These are phyloP conservation scores for Stachybotrys elegans DNA, from an alignment of 2,329 filamentous ascomycete species.

Conservation along the genomic window DNA sequence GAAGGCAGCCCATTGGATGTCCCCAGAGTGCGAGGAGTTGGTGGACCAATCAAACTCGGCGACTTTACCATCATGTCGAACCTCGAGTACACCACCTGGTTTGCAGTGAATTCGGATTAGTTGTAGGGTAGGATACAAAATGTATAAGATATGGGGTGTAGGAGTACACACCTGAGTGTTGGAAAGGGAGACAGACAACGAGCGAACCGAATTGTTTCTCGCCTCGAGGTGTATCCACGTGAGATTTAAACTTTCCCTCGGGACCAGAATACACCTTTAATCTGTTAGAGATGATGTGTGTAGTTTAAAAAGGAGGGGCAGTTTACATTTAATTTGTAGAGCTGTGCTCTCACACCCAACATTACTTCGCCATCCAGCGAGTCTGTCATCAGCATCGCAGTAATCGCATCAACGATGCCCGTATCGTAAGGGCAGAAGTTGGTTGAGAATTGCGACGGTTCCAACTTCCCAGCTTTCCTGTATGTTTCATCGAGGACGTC, in stretches of 20 bases:
- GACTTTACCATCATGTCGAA: slow-evolving; percentile 32
- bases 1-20: slow-evolving; percentile 45
- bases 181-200: slow-evolving; percentile 41
- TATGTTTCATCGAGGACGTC: slow-evolving; percentile 47
- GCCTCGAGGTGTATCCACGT: slow-evolving; percentile 49
- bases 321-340: slow-evolving; percentile 54
- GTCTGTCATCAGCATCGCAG: slow-evolving; percentile 36
- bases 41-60: slow-evolving; percentile 35
- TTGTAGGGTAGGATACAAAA: too few species aligned
- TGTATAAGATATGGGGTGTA: too few species aligned
- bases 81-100: slow-evolving; percentile 35
- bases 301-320: slow-evolving; percentile 2
- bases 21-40: background rate
- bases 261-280: slow-evolving; percentile 44
- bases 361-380: slow-evolving; percentile 15
- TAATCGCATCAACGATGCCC: slow-evolving; percentile 47
- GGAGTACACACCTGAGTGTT: slow-evolving; percentile 25
- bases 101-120: too few species aligned
- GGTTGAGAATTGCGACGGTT: slow-evolving; percentile 37
- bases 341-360: slow-evolving; percentile 40
- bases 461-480: slow-evolving; percentile 48
- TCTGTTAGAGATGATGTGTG: background rate
- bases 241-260: slow-evolving; percentile 43
- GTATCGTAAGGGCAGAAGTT: slow-evolving; percentile 46
- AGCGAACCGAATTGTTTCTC: slow-evolving; percentile 45